These are phyloP conservation scores for Albugo candida DNA, from an alignment of 352 stramenopile genomes.

Conservation along the genomic window DNA sequence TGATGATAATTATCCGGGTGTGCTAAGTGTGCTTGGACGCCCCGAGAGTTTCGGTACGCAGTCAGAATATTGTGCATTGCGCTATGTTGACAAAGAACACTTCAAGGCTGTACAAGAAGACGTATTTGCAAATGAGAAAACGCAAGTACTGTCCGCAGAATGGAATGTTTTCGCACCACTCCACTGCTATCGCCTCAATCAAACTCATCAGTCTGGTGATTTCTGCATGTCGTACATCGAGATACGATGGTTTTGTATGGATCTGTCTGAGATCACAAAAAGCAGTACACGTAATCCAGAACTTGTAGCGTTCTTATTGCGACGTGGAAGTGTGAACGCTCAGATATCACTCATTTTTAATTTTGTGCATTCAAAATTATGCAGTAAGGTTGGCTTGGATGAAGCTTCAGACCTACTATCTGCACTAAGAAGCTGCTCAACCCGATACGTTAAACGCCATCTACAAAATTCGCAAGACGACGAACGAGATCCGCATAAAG, in stretches of 20 bases:
- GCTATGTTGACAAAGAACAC: no score
- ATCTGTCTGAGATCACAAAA: conserved; percentile 29
- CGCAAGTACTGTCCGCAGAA: conserved; percentile 3
- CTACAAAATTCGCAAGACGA: conserved; percentile 8
- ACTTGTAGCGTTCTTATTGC: conserved; percentile 47
- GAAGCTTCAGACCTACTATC: not conserved
- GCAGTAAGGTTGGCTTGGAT: conserved; percentile 23
- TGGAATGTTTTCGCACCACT: conserved; percentile 50
- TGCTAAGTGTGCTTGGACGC: not conserved
- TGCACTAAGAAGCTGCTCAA: not conserved
- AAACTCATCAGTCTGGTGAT: conserved; percentile 4
- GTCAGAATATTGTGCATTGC: not conserved
- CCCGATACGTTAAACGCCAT: conserved; percentile 7
- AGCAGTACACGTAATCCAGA: conserved; percentile 35
- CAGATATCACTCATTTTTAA: conserved; percentile 29
- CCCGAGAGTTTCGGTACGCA: not conserved
- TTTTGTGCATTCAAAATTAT: conserved; percentile 27
- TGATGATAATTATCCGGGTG: not conserved
- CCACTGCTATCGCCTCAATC: conserved; percentile 29
- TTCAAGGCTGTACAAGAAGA: not conserved
- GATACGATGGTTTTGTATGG: conserved; percentile 47
- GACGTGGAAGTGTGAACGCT: conserved; percentile 20
- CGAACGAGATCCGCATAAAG: not conserved
- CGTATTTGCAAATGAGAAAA: not conserved
- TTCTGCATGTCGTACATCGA: conserved; percentile 17